Base-by-base conservation (phyloP, 371 early-diverging fungal genomes). In the Apophysomyces ossiformis region DNA sequence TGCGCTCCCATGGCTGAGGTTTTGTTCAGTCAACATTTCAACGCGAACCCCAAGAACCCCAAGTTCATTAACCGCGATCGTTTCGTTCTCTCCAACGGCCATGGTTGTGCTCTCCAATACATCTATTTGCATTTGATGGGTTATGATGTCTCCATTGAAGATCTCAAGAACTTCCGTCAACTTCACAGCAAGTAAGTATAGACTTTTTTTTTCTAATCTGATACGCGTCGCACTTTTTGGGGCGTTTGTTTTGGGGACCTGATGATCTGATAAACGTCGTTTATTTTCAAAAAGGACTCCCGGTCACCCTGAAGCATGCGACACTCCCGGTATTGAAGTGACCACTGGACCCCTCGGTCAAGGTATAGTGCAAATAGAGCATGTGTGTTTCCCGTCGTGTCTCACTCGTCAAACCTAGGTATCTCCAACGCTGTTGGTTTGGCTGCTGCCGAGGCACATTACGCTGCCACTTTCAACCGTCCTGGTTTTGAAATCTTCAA, bases 321-420 rank as follows among this genome's bases (percentile, higher is more conserved):
- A 92, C 37, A 94, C 96, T 39, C 85, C 85, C 43, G 98, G 99
- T 59, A 88, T 99, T 72, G 99, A 99, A 80, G 96, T 96, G 32
- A 95, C 99, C 47, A 99, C 99, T 32, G 99, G 99, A 37, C 99
- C 99, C 37, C 90, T 99, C 37, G 99, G 99, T 56, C 99, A 99
- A 89, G 99, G 97, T 72, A 77, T 37, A 1, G 36, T 43, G 45
- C 26, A 57, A 58, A 37, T 12, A 61, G 37, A 39, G 37, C 61
- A 12, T 21, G 21, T 57, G 56, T 64, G 41, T 36, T 43, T 26
- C 32, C 32, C 32, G 2, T 26, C 32, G 58, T 64, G 58, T 43
- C 44, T 41, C 16, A 46, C 18, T 11, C 16, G n/a, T 43, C 7
- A 32, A 12, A 32, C 59, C 21, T 41, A 86, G 57, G 73, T 63